Evolutionary conservation across 352 stramenopile species (phyloP).

Genomic region (Peronospora belbahrii): DNA sequence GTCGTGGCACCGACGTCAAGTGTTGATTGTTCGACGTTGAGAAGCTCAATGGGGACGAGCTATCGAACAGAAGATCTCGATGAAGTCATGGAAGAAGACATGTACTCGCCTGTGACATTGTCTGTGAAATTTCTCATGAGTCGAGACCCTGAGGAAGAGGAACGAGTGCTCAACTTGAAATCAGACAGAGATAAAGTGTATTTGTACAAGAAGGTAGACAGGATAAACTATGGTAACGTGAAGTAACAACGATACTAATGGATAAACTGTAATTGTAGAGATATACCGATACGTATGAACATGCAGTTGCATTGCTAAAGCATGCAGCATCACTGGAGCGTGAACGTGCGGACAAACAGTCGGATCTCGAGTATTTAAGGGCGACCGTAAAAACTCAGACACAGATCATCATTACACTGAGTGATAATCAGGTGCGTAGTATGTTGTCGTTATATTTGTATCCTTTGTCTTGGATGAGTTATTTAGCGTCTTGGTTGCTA

Average conservation of each 20-base stretch:
- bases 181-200: slow-evolving; percentile 53
- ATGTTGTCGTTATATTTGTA: not conserved
- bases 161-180: slow-evolving; percentile 44
- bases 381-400: slow-evolving; percentile 45
- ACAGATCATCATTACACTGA: slow-evolving; percentile 47
- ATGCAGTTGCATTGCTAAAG: slow-evolving; percentile 39
- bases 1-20: not conserved
- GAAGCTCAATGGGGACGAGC: slow-evolving; percentile 1
- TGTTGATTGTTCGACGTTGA: not conserved
- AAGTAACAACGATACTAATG: not conserved
- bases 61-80: not conserved
- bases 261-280: slow-evolving; percentile 17
- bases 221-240: not conserved
- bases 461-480: not conserved
- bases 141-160: slow-evolving; percentile 48
- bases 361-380: slow-evolving; percentile 40
- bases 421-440: slow-evolving; percentile 31
- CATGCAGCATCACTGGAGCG: slow-evolving; percentile 43
- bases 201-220: slow-evolving; percentile 66
- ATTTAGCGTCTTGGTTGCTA: slow-evolving; percentile 3
- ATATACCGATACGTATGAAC: slow-evolving; percentile 64
- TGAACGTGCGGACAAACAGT: slow-evolving; percentile 25
- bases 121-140: slow-evolving; percentile 56
- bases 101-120: slow-evolving; percentile 19
- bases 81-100: slow-evolving; percentile 5